Percentiles rank a stretch among this genome's conserved stretches.
phyloP scores from a whole-genome alignment of 1,139 yeast genomes.

The Diutina catenulata region DNA sequence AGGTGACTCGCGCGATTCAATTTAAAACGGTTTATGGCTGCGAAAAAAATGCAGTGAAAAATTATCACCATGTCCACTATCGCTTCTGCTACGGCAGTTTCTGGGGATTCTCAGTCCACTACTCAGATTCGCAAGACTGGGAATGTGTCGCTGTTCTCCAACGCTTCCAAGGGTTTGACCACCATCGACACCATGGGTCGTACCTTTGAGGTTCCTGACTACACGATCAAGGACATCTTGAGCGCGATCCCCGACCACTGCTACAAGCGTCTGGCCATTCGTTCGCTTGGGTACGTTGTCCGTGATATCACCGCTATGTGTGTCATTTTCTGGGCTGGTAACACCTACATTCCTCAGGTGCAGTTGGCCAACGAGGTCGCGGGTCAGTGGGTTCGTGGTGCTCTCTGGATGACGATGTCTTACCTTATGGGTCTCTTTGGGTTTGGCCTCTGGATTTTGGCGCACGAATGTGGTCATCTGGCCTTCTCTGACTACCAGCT shows the following conservation, averaged over 20 bases:
- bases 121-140: too few relatives aligned
- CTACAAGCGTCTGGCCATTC: conserved; percentile 49
- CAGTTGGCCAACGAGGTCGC: conserved; percentile 17
- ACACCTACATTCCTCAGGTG: conserved; percentile 25
- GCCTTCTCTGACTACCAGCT: conserved; percentile 65
- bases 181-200: conserved; percentile 50
- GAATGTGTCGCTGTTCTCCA: too few relatives aligned
- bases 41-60: too few relatives aligned
- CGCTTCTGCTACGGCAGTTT: too few relatives aligned
- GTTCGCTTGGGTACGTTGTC: conserved; percentile 50
- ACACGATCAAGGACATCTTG: conserved; percentile 60
- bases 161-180: background rate
- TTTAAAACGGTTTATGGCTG: too few relatives aligned
- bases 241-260: conserved; percentile 68
- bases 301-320: conserved; percentile 50
- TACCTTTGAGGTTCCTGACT: conserved; percentile 61
- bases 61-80: too few relatives aligned
- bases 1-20: too few relatives aligned
- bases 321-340: conserved; percentile 40
- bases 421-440: conserved; percentile 54
- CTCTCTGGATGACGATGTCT: conserved; percentile 27
- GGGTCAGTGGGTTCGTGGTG: conserved; percentile 17
- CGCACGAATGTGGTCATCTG: conserved; percentile 87
- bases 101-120: too few relatives aligned
- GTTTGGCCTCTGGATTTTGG: conserved; percentile 76